Evolutionary conservation across 1,284 basidiomycete species (phyloP).

Genomic region (Cryptococcus maquisensis): DNA sequence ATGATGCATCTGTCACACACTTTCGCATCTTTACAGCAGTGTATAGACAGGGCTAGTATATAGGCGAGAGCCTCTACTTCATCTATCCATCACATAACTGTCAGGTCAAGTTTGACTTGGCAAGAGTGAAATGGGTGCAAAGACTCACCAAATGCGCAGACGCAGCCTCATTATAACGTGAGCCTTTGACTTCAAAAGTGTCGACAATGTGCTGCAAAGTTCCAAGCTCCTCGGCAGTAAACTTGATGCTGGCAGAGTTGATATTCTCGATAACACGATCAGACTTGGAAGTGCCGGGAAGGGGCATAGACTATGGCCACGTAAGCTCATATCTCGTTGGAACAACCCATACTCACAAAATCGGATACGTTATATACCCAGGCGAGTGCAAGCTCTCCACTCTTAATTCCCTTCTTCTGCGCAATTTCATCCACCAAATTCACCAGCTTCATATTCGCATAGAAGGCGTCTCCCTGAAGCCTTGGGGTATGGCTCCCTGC

Average conservation of each 20-base stretch:
- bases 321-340: neutral
- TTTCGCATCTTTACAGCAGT: no score
- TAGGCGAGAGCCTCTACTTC: no score
- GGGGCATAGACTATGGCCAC: slow-evolving; percentile 51
- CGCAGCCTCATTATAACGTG: slow-evolving; percentile 24
- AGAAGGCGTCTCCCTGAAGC: slow-evolving; percentile 53
- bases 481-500: slow-evolving; percentile 42
- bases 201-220: slow-evolving; percentile 50
- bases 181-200: slow-evolving; percentile 31
- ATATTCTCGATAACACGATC: slow-evolving; percentile 54
- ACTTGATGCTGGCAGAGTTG: slow-evolving; percentile 49
- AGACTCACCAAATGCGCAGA: slow-evolving; percentile 12
- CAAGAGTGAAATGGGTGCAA: no score
- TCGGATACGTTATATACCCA: slow-evolving; percentile 56
- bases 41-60: no score
- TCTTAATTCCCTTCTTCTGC: slow-evolving; percentile 53
- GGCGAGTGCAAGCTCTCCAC: slow-evolving; percentile 60
- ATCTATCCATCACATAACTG: no score
- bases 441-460: slow-evolving; percentile 58
- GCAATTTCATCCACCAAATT: slow-evolving; percentile 53
- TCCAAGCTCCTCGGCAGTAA: slow-evolving; percentile 46
- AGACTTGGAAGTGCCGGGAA: slow-evolving; percentile 56
- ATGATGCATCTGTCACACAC: no score
- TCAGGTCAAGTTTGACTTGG: no score
- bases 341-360: slow-evolving; percentile 38